Percentiles rank a stretch among this genome's conserved stretches.
Evolutionary conservation across 192 early-diverging fungal genomes (phyloP).

Genomic region (Lobosporangium transversale): DNA sequence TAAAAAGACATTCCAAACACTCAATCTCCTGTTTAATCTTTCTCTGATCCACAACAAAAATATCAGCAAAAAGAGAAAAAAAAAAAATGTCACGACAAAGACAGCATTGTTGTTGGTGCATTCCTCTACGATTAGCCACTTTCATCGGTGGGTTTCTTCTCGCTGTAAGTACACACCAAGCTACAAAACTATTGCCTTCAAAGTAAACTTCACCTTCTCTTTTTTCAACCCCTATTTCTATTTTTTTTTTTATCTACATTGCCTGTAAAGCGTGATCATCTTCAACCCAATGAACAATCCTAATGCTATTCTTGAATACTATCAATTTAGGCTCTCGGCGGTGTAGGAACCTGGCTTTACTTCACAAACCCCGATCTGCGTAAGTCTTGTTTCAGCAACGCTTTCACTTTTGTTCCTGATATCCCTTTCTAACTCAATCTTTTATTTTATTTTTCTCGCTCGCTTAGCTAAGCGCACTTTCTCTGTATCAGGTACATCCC

Average conservation of each 20-base stretch:
- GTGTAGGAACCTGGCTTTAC: slow-evolving; percentile 32
- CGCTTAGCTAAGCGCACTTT: slow-evolving; percentile 20
- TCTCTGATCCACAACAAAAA: neutral
- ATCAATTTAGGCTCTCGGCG: slow-evolving; percentile 31
- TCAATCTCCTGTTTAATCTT: neutral
- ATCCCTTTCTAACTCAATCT: neutral
- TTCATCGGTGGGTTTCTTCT: slow-evolving; percentile 29
- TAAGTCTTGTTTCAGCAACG: slow-evolving; percentile 8
- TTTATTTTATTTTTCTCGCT: neutral
- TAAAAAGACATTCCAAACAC: neutral
- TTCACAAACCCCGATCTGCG: slow-evolving; percentile 43
- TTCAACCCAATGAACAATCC: neutral
- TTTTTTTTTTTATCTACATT: too few relatives aligned
- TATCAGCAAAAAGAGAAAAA: too few relatives aligned
- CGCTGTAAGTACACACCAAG: too few relatives aligned
- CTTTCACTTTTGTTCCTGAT: neutral
- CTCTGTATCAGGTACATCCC: slow-evolving; percentile 11
- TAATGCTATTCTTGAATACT: neutral
- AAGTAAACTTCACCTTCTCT: too few relatives aligned
- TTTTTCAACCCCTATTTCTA: neutral
- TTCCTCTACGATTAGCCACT: slow-evolving; percentile 44
- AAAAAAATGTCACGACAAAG: slow-evolving; percentile 2
- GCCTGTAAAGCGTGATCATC: too few relatives aligned
- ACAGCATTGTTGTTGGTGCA: slow-evolving; percentile 36
- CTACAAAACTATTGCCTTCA: too few relatives aligned